These are phyloP conservation scores for Gaeumannomyces tritici DNA, from an alignment of 2,329 filamentous ascomycete genomes.

Conservation along the genomic window DNA sequence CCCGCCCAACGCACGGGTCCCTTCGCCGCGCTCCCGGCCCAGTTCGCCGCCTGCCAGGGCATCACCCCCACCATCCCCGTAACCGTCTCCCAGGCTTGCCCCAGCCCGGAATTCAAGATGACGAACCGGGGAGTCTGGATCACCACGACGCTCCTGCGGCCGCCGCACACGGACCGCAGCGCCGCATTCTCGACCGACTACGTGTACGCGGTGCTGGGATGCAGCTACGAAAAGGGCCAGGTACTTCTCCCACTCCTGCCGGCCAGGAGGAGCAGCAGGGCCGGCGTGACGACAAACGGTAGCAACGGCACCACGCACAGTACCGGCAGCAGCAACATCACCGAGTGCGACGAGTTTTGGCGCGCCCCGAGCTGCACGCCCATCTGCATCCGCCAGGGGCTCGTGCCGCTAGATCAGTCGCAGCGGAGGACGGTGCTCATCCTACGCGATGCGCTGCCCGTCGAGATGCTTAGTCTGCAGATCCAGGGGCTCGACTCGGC, in stretches of 20 bases:
- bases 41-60: not conserved
- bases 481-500: not conserved
- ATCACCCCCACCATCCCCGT: not conserved
- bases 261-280: not conserved
- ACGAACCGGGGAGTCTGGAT: not conserved
- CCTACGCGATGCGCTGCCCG: not conserved
- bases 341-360: not conserved
- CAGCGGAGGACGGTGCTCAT: not conserved
- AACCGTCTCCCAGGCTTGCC: not conserved
- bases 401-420: not conserved
- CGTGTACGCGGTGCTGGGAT: not conserved
- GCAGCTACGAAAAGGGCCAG: not conserved
- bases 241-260: not conserved
- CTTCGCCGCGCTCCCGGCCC: not conserved
- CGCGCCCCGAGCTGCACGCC: not conserved
- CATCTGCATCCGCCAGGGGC: not conserved
- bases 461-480: not conserved
- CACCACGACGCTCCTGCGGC: not conserved
- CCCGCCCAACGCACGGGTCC: not conserved
- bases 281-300: no score
- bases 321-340: not conserved
- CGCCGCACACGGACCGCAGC: not conserved
- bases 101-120: not conserved
- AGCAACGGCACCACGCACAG: not conserved
- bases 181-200: not conserved